phyloP scores from a whole-genome alignment of 768 basidiomycete species.

The Imleria badia region DNA sequence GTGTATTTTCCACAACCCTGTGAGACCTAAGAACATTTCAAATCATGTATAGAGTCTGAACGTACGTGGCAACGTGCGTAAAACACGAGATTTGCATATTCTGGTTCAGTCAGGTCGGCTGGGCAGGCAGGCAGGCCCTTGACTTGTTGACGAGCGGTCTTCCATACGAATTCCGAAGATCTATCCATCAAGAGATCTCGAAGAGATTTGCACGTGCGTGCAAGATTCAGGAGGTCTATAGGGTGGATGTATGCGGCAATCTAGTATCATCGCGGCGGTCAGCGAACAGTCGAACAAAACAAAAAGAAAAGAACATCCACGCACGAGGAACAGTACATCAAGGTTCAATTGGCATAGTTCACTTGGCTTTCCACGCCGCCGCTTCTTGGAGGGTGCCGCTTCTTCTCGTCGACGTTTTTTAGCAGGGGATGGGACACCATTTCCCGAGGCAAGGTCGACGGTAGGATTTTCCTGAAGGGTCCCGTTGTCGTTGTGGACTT shows the following conservation, averaged over 20 bases:
- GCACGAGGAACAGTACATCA: slow-evolving; percentile 10
- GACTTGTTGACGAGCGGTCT: slow-evolving; percentile 28
- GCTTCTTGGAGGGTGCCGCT: neutral
- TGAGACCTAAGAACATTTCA: neutral
- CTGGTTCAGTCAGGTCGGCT: slow-evolving; percentile 40
- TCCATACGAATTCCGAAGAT: slow-evolving; percentile 29
- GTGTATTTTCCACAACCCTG: slow-evolving; percentile 9
- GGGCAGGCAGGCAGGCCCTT: slow-evolving; percentile 42
- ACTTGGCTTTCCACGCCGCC: neutral
- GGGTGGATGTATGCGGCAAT: slow-evolving; percentile 41
- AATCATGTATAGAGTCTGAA: neutral
- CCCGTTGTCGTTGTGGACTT: neutral
- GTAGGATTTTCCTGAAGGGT: neutral
- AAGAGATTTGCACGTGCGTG: slow-evolving; percentile 39
- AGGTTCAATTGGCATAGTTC: slow-evolving; percentile 12
- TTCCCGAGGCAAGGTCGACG: neutral
- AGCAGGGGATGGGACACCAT: neutral
- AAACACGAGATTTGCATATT: slow-evolving; percentile 43
- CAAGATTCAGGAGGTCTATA: slow-evolving; percentile 28
- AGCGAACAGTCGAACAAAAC: no score
- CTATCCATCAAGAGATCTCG: slow-evolving; percentile 35
- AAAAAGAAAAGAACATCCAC: neutral
- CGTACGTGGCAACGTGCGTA: slow-evolving; percentile 20
- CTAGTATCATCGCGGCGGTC: slow-evolving; percentile 19
- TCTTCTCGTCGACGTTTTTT: neutral